These are phyloP conservation scores for Hyaloperonospora brassicae DNA, from an alignment of 352 stramenopile genomes.

Conservation along the genomic window DNA sequence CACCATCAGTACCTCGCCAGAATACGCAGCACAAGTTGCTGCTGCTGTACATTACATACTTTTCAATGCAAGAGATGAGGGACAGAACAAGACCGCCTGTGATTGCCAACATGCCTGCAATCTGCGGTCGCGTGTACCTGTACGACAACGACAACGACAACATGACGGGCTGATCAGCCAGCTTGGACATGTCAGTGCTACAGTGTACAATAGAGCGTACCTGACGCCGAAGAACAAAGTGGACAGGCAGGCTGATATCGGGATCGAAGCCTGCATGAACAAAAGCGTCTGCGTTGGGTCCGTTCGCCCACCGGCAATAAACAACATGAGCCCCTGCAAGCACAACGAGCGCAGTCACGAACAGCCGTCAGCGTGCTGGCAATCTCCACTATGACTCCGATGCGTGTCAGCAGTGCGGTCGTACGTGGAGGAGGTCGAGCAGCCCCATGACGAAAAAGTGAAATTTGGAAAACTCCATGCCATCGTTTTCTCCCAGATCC, in stretches of 20 bases:
- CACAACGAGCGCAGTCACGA: slow-evolving; percentile 3
- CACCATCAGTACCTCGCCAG: slow-evolving; percentile 3
- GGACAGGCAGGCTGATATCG: slow-evolving; percentile 57
- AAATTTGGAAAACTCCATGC: slow-evolving; percentile 79
- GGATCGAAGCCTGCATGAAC: slow-evolving; percentile 80
- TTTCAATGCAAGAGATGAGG: slow-evolving; percentile 62
- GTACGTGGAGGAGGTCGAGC: slow-evolving; percentile 72
- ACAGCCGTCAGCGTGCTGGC: slow-evolving; percentile 2
- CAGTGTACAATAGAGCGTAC: slow-evolving; percentile 13
- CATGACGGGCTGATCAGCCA: not conserved
- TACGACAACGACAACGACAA: slow-evolving; percentile 3
- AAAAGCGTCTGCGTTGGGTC: slow-evolving; percentile 78
- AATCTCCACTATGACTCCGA: not conserved
- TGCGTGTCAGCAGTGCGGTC: slow-evolving; percentile 2
- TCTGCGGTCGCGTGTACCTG: slow-evolving; percentile 66
- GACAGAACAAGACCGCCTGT: slow-evolving; percentile 59
- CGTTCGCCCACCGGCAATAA: slow-evolving; percentile 73
- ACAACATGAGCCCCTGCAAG: slow-evolving; percentile 69
- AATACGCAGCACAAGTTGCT: not conserved
- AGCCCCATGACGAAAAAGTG: slow-evolving; percentile 85
- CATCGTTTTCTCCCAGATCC: slow-evolving; percentile 80
- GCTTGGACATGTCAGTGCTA: not conserved
- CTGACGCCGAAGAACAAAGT: slow-evolving; percentile 44
- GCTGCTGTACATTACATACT: slow-evolving; percentile 52
- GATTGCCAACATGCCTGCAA: slow-evolving; percentile 67